Evolutionary conservation across 202 grass and related monocot genomes (phyloP), one percentile per base, ranked within the genome.

Genomic region (Zizania palustris): DNA sequence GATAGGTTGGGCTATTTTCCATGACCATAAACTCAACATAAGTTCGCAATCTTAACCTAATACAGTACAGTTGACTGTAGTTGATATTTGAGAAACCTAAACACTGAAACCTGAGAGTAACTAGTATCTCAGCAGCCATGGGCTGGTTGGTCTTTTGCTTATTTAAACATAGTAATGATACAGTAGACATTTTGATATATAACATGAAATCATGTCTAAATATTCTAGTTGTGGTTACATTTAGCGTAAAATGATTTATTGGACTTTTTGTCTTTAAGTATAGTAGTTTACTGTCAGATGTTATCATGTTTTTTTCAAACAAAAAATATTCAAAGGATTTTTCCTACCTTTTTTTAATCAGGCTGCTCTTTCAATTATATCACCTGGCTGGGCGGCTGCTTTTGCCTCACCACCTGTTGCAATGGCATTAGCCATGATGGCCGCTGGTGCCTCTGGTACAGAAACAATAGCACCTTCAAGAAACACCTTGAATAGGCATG

Each of bases 391-490:
- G 96, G 91, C 96, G 67, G 96, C 96, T 69, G 91, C 96, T 92
- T 98, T 98, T 90, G 96, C 96, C 19, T 98, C 96, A 72, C 96
- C 96, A 84, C 96, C 96, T 42, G 91, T 80, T 88, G 96, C 96
- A 44, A 92, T 98, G 96, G 96, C 91, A 64, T 82, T 98, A 84
- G 96, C 96, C 76, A 98, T 98, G 87, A 92, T 98, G 85, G 96
- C 96, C 63, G 96, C 96, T 65, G 96, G 96, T 85, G 89, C 91
- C 83, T 87, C 89, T 46, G 96, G 96, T 36, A 91, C 91, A 53
- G 96, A 98, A 91, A 88, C 78, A 71, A 43, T 86, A 50, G 69
- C 80, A 49, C 87, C 89, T 84, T 36, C 71, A 75, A 92, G 82
- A 60, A 91, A 79, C 72, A 84, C 67, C 48, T 89, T 93, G 83